Evolutionary conservation across 108 stramenopile genomes (phyloP), one percentile per base, ranked within the genome.

Genomic region (Seminavis robusta): DNA sequence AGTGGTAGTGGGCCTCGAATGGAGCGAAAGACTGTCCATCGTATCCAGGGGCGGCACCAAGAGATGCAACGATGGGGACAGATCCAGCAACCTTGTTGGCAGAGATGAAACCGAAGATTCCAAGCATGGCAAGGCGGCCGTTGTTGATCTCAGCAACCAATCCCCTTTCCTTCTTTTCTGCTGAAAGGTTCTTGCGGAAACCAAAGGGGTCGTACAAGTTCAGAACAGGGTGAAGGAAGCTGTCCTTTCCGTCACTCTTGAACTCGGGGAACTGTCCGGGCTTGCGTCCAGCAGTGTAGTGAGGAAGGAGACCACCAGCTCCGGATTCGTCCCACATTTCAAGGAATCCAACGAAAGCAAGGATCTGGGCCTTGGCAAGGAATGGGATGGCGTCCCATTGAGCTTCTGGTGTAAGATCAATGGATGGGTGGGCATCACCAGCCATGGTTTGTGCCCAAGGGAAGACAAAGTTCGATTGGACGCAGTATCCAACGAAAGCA

Each of bases 231-330:
- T 42, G 41, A 4, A 16, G 47, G 19, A 49, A 10, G 23, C 6
- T 25, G 52, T 53, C 52, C 55, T 68, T 68, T 57, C 33, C 49
- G 49, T 62, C 60, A 31, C 33, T 53, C 56, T 67, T 52, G 54
- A 80, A 73, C 30, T 44, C 46, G 0, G 80, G 75, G 67, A 47
- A 77, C 34, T 80, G 61, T 34, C 80, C 80, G 17, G 64, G 58
- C 56, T 71, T 73, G 28, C 77, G 71, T 44, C 77, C 77, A 25
- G 58, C 69, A 65, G 74, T 76, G 76, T 81, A 81, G 47, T 81
- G 80, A 20, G 53, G 59, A 56, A 45, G 55, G 37, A 64, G 68
- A 65, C 33, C 77, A n/a, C 53, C 73, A 63, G 71, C 58, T 63
- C 23, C 6, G 36, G 32, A 20, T 13, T 43, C 33, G 10, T 36